Evolutionary conservation across 768 basidiomycete genomes (phyloP).

Genomic region (Kwoniella botswanensis): DNA sequence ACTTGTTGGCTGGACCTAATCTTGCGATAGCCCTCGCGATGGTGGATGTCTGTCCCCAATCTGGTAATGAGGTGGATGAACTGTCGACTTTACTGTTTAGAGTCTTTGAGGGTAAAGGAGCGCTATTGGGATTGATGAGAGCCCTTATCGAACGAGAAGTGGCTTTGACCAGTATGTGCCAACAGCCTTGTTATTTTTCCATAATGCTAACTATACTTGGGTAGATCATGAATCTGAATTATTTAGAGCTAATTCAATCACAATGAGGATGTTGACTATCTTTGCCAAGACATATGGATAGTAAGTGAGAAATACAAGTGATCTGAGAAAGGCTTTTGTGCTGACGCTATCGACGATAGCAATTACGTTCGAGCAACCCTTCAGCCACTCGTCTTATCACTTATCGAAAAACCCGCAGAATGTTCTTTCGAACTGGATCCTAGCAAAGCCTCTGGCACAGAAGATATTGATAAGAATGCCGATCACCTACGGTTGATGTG

Average conservation of each 20-base stretch:
- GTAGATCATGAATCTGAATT: constrained; percentile 77
- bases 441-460: constrained; percentile 60
- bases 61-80: constrained; percentile 70
- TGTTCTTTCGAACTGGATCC: constrained; percentile 82
- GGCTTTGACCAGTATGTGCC: constrained; percentile 68
- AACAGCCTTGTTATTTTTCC: neutral
- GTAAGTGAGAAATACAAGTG: constrained; percentile 21
- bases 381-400: constrained; percentile 74
- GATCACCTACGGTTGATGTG: constrained; percentile 75
- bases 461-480: constrained; percentile 71
- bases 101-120: constrained; percentile 76
- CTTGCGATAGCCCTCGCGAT: constrained; percentile 68
- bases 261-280: constrained; percentile 80
- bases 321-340: neutral
- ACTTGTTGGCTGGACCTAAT: constrained; percentile 25
- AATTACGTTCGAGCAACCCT: constrained; percentile 83
- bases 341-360: constrained; percentile 25
- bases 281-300: constrained; percentile 92
- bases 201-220: neutral
- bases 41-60: constrained; percentile 79
- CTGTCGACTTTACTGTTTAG: constrained; percentile 83
- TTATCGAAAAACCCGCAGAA: constrained; percentile 73
- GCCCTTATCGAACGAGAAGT: constrained; percentile 86
- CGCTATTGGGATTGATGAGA: constrained; percentile 75
- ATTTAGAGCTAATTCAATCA: constrained; percentile 86